These are phyloP conservation scores for Coniella vitis DNA, from an alignment of 2,329 filamentous ascomycete genomes.

Conservation along the genomic window DNA sequence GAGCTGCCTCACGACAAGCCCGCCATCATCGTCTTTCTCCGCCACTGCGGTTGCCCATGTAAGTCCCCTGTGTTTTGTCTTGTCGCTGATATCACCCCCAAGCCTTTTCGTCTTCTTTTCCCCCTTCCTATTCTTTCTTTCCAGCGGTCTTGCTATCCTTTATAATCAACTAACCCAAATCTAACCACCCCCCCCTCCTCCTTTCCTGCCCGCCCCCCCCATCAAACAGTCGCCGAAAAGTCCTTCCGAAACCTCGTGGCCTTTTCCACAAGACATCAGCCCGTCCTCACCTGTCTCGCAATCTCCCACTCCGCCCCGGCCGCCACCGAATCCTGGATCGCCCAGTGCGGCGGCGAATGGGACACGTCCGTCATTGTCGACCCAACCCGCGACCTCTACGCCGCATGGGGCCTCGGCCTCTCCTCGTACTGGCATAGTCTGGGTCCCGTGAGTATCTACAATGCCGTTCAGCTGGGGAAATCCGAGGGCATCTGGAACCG, in stretches of 20 bases:
- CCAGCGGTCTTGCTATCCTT: no score
- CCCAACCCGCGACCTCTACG: constrained; percentile 51
- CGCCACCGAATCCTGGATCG: constrained; percentile 51
- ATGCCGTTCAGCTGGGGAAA: constrained; percentile 50
- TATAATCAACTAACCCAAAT: not conserved
- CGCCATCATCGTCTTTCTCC: constrained; percentile 58
- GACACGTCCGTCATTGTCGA: constrained; percentile 55
- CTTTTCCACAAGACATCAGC: constrained; percentile 41
- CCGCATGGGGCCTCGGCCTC: constrained; percentile 58
- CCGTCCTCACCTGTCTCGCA: constrained; percentile 49
- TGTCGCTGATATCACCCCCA: no score
- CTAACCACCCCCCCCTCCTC: no score
- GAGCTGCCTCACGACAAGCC: constrained; percentile 47
- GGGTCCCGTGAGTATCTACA: constrained; percentile 49
- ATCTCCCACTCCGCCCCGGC: constrained; percentile 52
- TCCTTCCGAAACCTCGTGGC: constrained; percentile 49
- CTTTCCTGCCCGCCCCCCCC: not conserved
- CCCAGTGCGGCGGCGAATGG: constrained; percentile 49
- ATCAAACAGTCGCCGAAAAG: constrained; percentile 56
- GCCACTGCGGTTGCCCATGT: constrained; percentile 72
- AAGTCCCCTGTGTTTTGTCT: constrained; percentile 28
- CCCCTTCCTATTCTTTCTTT: not conserved
- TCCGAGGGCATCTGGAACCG: constrained; percentile 61
- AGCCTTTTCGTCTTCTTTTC: not conserved
- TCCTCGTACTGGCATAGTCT: constrained; percentile 57